Base-by-base conservation (phyloP, 768 basidiomycete species). In the Hortiboletus campestris region DNA sequence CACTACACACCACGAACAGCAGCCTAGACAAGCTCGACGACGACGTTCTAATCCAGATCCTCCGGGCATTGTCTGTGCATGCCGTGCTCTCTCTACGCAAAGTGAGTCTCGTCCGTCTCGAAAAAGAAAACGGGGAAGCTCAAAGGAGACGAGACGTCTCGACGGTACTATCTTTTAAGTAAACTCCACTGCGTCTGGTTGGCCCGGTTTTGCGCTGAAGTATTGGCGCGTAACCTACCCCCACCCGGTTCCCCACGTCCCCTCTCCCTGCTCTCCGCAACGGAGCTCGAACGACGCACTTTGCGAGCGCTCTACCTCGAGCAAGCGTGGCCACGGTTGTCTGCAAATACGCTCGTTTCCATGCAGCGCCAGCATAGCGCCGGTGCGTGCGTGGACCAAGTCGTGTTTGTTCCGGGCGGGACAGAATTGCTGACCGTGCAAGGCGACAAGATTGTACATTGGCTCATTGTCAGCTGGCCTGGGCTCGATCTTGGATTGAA, bases 351-450 rank as follows among this genome's bases (percentile, higher is more conserved):
- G 32, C 45, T 69, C 12, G 50, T 56, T 12, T 60, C 59, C 28
- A 57, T 17, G 42, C 11, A 47, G 2, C 16, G 36, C n/a, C 13
- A 22, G 0, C 40, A 45, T 17, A 41, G 41, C 11, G 10, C 19
- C 11, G 38, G 14, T 19, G 42, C 10, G 1, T 56, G 47, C 2
- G 65, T 69, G 13, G 67, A 69, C 46, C 68, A 69, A 38, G 70
- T 69, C 29, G 38, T 69, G 39, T 63, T 69, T 29, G 49, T 69
- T 17, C 58, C 50, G 1, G 68, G 68, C 2, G 67, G 69, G 39
- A 55, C 56, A 2, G 69, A 69, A 43, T 9, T 71, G 0, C 40
- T 69, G 57, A 69, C 65, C 16, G 68, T 69, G 8, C 69, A 69
- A 14, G 53, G 49, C 12, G 65, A 69, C 31, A 67, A 17, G 49